These are phyloP conservation scores for Clonostachys chloroleuca DNA, from an alignment of 2,329 filamentous ascomycete species.

Conservation along the genomic window DNA sequence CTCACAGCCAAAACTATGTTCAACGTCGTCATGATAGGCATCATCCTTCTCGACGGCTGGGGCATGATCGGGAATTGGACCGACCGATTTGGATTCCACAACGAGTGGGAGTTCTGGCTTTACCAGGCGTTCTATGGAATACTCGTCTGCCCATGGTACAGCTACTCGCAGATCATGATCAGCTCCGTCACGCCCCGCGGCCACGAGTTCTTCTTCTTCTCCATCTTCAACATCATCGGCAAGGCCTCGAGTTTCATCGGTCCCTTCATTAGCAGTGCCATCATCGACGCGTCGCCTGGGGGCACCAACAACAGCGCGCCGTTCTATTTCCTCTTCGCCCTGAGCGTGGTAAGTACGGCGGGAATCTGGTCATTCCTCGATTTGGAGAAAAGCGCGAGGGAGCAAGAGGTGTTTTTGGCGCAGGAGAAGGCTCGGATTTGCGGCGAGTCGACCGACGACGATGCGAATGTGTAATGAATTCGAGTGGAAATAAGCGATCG, in stretches of 20 bases:
- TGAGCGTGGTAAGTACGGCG: conserved; percentile 50
- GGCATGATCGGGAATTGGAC: conserved; percentile 43
- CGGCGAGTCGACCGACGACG: conserved; percentile 5
- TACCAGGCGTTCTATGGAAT: conserved; percentile 57
- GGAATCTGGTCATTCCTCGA: conserved; percentile 53
- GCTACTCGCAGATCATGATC: conserved; percentile 68
- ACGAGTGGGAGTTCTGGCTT: conserved; percentile 39
- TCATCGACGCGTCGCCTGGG: conserved; percentile 56
- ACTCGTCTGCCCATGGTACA: conserved; percentile 66
- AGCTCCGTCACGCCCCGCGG: conserved; percentile 64
- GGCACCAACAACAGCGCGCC: conserved; percentile 50
- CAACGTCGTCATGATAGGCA: conserved; percentile 56
- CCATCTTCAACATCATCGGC: conserved; percentile 62
- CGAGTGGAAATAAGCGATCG: too few species aligned
- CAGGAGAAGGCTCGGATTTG: conserved; percentile 13
- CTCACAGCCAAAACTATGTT: conserved; percentile 67
- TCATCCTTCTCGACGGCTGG: conserved; percentile 52
- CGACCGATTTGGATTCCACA: conserved; percentile 34
- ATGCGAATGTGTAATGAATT: too few species aligned
- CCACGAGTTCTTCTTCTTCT: conserved; percentile 69
- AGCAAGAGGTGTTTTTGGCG: conserved; percentile 52
- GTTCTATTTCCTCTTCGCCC: conserved; percentile 61
- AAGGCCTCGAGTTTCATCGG: conserved; percentile 67
- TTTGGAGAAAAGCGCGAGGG: conserved; percentile 52
- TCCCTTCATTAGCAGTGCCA: conserved; percentile 63